Conservation (phyloP, 2,329 filamentous ascomycete species). For the Arthrobotrys entomopaga region DNA sequence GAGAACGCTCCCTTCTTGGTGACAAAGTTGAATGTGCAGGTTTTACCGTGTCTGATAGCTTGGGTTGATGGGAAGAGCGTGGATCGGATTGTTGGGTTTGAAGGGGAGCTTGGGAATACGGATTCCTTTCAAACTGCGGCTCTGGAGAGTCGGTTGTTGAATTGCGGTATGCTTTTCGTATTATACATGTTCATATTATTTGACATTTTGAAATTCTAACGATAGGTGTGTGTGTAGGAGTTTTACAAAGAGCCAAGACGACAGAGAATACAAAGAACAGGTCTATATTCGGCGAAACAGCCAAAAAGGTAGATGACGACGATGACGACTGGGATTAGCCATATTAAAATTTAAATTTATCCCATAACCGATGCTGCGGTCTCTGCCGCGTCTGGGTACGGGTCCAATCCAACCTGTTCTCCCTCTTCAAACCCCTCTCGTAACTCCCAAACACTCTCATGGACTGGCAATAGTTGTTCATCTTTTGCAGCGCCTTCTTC, state of each 20-base stretch:
- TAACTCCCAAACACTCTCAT: slow-evolving; percentile 59
- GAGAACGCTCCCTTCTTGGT: slow-evolving; percentile 71
- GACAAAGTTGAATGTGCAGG: slow-evolving; percentile 69
- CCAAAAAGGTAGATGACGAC: slow-evolving; percentile 45
- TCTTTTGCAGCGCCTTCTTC: slow-evolving; percentile 69
- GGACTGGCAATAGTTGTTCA: slow-evolving; percentile 63
- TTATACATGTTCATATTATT: neutral
- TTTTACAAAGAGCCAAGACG: slow-evolving; percentile 54
- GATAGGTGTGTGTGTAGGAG: slow-evolving; percentile 31
- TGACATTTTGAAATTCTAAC: neutral
- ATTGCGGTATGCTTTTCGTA: slow-evolving; percentile 60
- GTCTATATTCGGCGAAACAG: slow-evolving; percentile 52
- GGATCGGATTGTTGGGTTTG: slow-evolving; percentile 70
- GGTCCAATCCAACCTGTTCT: neutral
- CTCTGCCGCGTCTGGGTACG: too few relatives aligned
- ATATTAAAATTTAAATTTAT: neutral
- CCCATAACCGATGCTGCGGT: too few relatives aligned
- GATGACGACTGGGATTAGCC: slow-evolving; percentile 51
- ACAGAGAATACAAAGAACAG: slow-evolving; percentile 39
- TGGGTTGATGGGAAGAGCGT: slow-evolving; percentile 69
- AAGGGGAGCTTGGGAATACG: slow-evolving; percentile 67
- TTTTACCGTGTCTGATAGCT: slow-evolving; percentile 70
- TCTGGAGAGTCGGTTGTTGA: slow-evolving; percentile 67
- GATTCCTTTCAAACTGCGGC: slow-evolving; percentile 69
- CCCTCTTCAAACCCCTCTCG: slow-evolving; percentile 32